Base-by-base conservation (phyloP, 2,329 filamentous ascomycete species). In the Aspergillus aculeatinus region DNA sequence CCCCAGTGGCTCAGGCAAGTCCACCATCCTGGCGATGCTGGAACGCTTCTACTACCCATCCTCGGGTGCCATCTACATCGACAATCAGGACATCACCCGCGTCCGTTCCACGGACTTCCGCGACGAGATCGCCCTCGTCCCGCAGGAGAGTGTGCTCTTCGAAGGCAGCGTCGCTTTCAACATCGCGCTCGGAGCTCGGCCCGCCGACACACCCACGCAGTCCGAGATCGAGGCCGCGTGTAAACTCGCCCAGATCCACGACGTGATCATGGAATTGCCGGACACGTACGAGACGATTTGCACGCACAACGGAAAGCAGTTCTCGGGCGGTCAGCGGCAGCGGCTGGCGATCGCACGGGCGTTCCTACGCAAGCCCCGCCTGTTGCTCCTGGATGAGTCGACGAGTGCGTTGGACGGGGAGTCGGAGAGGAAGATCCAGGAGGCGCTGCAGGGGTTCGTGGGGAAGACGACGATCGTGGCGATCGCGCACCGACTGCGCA, bases 221-320 rank as follows among this genome's bases (percentile, higher is more conserved):
- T 82, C 79, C 7, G 87, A 90, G 49, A 86, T 91, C 51, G 80
- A 87, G 61, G 83, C 85, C 56, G 88, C 89, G 0, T 91, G 88
- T 70, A 82, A 82, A 60, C 75, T 89, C 9, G 88, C 88, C 29
- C 89, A 89, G 68, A 89, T 91, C 62, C 87, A 91, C 74, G 86
- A 91, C 33, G 85, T 84, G 19, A 88, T 92, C 64, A 74, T 78
- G 57, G 75, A 81, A 0, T 75, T 92, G 19, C 87, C 88, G 0
- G 77, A 88, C 11, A 86, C 87, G 0, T 91, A 91, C 68, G 75
- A 88, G 7, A 90, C 88, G 0, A 59, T 78, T 11, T 76, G 85
- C 50, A 83, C 83, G n/a, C 81, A 82, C 25, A 82, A 84, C 57
- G 85, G 85, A 3, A 80, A 79, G 16, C 79, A 80, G 2, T 76